These are phyloP conservation scores for Gastrolobium bilobum DNA, from an alignment of 306 rosid genomes.

Conservation along the genomic window DNA sequence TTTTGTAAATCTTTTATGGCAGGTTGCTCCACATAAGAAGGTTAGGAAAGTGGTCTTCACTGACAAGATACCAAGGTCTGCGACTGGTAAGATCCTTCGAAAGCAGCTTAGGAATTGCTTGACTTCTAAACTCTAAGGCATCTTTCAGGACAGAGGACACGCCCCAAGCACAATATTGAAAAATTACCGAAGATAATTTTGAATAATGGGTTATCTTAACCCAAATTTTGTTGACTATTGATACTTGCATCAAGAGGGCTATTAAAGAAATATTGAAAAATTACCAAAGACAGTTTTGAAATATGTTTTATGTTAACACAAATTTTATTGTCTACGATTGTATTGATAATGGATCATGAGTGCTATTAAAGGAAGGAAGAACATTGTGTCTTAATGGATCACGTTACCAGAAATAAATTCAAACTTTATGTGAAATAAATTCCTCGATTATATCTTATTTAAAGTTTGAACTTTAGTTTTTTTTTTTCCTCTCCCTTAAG, in stretches of 20 bases:
- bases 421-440: no score
- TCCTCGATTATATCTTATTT: no score
- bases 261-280: background rate
- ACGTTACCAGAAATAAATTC: background rate
- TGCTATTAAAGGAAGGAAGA: background rate
- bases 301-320: background rate
- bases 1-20: constrained; percentile 14
- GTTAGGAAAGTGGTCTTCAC: constrained; percentile 78
- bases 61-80: constrained; percentile 75
- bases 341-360: background rate
- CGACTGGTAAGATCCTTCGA: constrained; percentile 86
- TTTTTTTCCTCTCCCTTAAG: no score
- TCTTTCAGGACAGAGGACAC: background rate
- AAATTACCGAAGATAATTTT: background rate
- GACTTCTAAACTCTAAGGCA: constrained; percentile 63
- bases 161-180: background rate
- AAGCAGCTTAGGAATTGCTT: constrained; percentile 60
- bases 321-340: constrained; percentile 7
- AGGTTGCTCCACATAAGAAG: constrained; percentile 91
- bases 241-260: background rate
- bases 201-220: background rate
- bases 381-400: background rate
- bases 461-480: no score
- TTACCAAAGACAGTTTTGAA: background rate
- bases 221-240: background rate